Evolutionary conservation across 371 early-diverging fungal species (phyloP).

Genomic region (Rhizomucor pusillus): DNA sequence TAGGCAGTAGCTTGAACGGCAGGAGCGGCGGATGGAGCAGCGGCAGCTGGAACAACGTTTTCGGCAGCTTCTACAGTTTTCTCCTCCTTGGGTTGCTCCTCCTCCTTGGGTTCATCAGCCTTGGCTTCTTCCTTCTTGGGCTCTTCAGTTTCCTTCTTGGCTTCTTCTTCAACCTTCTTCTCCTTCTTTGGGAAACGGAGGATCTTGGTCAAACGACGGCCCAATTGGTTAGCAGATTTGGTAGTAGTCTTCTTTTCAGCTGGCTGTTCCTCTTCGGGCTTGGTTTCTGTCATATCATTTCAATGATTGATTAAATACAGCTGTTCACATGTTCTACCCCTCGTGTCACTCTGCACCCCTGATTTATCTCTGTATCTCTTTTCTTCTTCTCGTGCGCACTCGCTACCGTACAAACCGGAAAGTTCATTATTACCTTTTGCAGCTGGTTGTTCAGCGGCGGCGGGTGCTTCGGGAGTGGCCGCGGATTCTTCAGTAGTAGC

Average conservation of each 20-base stretch:
- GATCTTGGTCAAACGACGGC: constrained; percentile 44
- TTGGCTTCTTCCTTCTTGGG: constrained; percentile 4
- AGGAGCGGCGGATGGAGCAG: constrained; percentile 12
- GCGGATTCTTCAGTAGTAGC: constrained; percentile 4
- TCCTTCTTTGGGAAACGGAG: constrained; percentile 32
- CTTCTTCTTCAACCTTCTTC: constrained; percentile 21
- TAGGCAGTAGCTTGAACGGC: constrained; percentile 19
- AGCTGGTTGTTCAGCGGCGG: constrained; percentile 6
- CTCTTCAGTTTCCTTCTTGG: constrained; percentile 2
- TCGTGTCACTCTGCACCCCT: too few species aligned
- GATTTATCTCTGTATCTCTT: background rate
- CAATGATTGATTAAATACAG: background rate
- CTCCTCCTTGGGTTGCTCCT: constrained; percentile 9
- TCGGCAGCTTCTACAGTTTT: constrained; percentile 3
- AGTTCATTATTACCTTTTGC: background rate
- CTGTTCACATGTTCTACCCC: constrained; percentile 10
- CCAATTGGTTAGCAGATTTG: constrained; percentile 33
- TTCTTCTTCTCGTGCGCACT: background rate
- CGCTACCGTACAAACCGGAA: background rate
- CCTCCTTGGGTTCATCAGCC: background rate
- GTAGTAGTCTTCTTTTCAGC: constrained; percentile 20
- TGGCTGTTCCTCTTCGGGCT: constrained; percentile 12
- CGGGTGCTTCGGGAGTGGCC: constrained; percentile 6
- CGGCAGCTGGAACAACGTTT: background rate
- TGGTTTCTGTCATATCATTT: background rate